Evolutionary conservation across 2,329 filamentous ascomycete genomes (phyloP).

Genomic region (Aureobasidium sp.): DNA sequence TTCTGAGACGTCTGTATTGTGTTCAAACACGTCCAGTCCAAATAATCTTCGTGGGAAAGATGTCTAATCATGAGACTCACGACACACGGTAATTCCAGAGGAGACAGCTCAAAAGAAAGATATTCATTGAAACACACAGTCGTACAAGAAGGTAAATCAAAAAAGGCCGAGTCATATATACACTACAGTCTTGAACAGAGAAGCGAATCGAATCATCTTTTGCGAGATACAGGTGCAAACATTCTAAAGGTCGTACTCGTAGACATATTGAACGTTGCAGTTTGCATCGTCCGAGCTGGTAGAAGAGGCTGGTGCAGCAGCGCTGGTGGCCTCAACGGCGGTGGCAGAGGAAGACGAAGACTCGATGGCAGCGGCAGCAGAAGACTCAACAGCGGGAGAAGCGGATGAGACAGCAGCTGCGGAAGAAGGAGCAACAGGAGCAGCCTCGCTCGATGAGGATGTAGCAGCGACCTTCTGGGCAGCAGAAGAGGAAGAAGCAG

Average conservation of each 20-base stretch:
- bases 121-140: too few species aligned
- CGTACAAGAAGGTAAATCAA: too few species aligned
- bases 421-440: slow-evolving; percentile 9
- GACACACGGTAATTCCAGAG: too few species aligned
- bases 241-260: slow-evolving; percentile 14
- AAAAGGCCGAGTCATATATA: too few species aligned
- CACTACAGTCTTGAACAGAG: neutral
- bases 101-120: too few species aligned
- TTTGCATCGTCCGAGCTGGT: neutral
- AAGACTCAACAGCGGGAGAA: neutral
- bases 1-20: too few species aligned
- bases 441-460: slow-evolving; percentile 7
- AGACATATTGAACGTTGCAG: slow-evolving; percentile 18
- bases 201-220: neutral
- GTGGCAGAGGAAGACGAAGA: neutral
- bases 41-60: too few species aligned
- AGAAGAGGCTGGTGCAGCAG: neutral
- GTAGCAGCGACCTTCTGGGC: neutral
- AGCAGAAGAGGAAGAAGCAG: slow-evolving; percentile 13
- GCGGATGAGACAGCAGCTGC: neutral
- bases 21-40: too few species aligned
- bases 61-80: too few species aligned
- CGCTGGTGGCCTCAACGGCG: neutral
- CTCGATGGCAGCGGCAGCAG: neutral
- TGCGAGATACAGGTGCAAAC: neutral